Evolutionary conservation across 345 rosid genomes (phyloP).

Genomic region (Moricandia moricandioides): DNA sequence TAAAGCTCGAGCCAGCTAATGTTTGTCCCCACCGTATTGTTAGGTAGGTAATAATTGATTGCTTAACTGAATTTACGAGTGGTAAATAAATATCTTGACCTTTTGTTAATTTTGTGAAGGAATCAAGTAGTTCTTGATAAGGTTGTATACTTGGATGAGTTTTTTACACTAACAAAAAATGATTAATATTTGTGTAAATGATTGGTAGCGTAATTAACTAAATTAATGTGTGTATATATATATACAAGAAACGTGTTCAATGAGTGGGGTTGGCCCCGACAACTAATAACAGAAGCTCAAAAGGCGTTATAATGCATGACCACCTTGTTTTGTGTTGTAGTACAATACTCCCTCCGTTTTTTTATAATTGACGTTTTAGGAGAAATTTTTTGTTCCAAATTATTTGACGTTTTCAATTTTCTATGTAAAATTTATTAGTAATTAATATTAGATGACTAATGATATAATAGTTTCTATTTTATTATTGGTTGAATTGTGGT

Average conservation of each 20-base stretch:
- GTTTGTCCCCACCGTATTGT: conserved; percentile 6
- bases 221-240: not conserved
- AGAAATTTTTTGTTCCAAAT: too few relatives aligned
- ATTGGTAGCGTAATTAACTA: not conserved
- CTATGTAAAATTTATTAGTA: too few relatives aligned
- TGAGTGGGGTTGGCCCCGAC: conserved; percentile 21
- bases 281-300: conserved; percentile 1
- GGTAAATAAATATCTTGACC: not conserved
- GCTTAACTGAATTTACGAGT: too few relatives aligned
- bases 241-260: conserved; percentile 22
- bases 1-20: conserved; percentile 25
- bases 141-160: not conserved
- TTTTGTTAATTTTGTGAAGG: not conserved
- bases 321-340: conserved; percentile 16
- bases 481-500: too few relatives aligned
- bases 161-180: not conserved
- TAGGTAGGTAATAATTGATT: not conserved
- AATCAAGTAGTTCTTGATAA: not conserved
- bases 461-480: too few relatives aligned
- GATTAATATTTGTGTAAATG: not conserved
- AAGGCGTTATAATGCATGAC: conserved; percentile 3
- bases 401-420: too few relatives aligned
- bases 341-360: not conserved
- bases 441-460: too few relatives aligned
- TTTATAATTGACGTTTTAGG: not conserved